These are phyloP conservation scores for Diddensiella transvaalensis DNA, from an alignment of 805 yeast genomes.

Conservation along the genomic window DNA sequence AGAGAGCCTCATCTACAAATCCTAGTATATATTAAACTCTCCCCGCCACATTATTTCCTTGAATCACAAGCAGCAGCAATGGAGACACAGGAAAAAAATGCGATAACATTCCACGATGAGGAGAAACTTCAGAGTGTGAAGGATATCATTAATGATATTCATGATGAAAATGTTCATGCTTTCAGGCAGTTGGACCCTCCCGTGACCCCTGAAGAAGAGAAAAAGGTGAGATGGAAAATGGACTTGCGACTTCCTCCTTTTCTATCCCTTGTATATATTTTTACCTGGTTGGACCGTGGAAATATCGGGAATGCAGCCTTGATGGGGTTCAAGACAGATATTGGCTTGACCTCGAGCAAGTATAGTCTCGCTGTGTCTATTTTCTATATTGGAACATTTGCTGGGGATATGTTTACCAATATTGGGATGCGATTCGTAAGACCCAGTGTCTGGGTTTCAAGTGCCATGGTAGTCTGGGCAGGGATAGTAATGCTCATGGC, in stretches of 20 bases:
- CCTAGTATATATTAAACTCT: too few relatives aligned
- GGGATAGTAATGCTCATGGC: conserved; percentile 39
- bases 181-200: conserved; percentile 13
- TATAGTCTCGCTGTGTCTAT: conserved; percentile 65
- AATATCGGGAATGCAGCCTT: conserved; percentile 75
- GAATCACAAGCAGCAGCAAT: too few relatives aligned
- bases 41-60: too few relatives aligned
- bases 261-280: conserved; percentile 68
- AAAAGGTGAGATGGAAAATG: conserved; percentile 38
- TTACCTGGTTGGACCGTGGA: conserved; percentile 76
- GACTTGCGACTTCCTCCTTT: conserved; percentile 71
- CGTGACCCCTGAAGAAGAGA: conserved; percentile 11
- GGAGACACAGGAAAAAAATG: neutral
- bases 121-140: neutral
- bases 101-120: neutral
- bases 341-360: conserved; percentile 58
- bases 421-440: conserved; percentile 63
- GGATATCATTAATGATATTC: conserved; percentile 7
- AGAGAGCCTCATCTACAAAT: too few relatives aligned
- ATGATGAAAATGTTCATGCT: conserved; percentile 9
- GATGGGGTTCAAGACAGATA: conserved; percentile 56
- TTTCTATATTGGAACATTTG: conserved; percentile 50
- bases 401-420: conserved; percentile 52
- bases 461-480: conserved; percentile 39
- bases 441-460: conserved; percentile 8